Evolutionary conservation across 164 flowering plant species (phyloP).

Genomic region (Macadamia tetraphylla): DNA sequence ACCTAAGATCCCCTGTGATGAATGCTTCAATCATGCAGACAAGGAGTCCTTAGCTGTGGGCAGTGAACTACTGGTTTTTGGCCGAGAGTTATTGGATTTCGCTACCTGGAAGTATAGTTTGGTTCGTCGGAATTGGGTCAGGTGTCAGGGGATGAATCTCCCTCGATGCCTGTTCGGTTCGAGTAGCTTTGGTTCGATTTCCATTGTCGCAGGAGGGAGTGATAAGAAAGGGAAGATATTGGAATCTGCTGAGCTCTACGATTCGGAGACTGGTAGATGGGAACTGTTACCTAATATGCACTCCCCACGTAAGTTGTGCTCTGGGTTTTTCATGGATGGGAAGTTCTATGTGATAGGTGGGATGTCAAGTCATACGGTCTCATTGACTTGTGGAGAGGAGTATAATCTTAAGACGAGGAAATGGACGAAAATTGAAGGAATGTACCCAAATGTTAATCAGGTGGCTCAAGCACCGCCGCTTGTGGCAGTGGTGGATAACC

Average conservation of each 20-base stretch:
- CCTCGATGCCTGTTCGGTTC: slow-evolving; percentile 72
- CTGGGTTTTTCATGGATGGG: slow-evolving; percentile 68
- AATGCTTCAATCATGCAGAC: slow-evolving; percentile 60
- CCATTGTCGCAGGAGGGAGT: slow-evolving; percentile 67
- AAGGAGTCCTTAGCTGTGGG: slow-evolving; percentile 72
- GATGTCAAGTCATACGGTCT: slow-evolving; percentile 34
- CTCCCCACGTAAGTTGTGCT: slow-evolving; percentile 51
- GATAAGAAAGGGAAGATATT: slow-evolving; percentile 48
- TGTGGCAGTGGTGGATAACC: slow-evolving; percentile 62
- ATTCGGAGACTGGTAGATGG: slow-evolving; percentile 51
- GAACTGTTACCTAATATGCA: slow-evolving; percentile 55
- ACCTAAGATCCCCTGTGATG: slow-evolving; percentile 63
- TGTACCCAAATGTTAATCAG: slow-evolving; percentile 49
- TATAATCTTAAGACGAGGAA: slow-evolving; percentile 39
- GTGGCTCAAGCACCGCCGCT: slow-evolving; percentile 77
- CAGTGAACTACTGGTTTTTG: slow-evolving; percentile 57
- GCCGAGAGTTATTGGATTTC: slow-evolving; percentile 47
- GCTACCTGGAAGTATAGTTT: slow-evolving; percentile 56
- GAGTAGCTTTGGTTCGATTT: slow-evolving; percentile 46
- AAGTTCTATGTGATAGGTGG: slow-evolving; percentile 69
- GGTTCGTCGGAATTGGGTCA: slow-evolving; percentile 34
- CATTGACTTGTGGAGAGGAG: slow-evolving; percentile 67
- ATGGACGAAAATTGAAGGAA: slow-evolving; percentile 58
- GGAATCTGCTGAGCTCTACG: slow-evolving; percentile 57
- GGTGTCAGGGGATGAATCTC: slow-evolving; percentile 44